phyloP scores from a whole-genome alignment of 106 monocot species.

The Platanthera guangdongensis region DNA sequence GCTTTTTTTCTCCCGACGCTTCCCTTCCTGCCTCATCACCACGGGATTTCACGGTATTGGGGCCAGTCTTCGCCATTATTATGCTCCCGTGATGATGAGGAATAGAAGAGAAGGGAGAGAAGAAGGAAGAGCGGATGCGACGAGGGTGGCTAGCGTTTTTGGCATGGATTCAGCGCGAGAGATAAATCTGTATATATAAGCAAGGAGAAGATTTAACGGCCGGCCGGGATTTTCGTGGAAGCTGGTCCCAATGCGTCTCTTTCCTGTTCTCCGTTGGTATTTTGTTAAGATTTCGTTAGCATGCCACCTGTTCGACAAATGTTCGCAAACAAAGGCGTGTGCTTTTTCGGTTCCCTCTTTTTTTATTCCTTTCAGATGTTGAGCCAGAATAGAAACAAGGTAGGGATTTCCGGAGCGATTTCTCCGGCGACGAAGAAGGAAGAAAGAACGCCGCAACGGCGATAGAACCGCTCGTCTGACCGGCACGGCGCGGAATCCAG shows the following conservation, averaged over 20 bases:
- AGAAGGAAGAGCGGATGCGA: background rate
- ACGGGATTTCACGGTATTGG: background rate
- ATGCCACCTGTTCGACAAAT: background rate
- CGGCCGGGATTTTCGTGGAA: background rate
- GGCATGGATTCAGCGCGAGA: background rate
- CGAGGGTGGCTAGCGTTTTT: background rate
- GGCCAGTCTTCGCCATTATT: background rate
- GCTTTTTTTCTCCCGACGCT: background rate
- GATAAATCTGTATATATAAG: background rate
- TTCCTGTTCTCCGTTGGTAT: background rate
- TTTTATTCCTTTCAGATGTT: background rate
- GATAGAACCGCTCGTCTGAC: background rate
- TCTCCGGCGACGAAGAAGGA: background rate
- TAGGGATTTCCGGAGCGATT: background rate
- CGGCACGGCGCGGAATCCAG: no score
- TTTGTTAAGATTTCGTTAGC: background rate
- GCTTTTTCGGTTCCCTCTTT: no score
- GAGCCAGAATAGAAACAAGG: background rate
- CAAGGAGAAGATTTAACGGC: background rate
- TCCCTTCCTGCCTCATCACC: conserved; percentile 11
- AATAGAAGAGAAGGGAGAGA: background rate
- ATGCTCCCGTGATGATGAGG: background rate
- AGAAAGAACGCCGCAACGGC: background rate
- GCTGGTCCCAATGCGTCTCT: background rate
- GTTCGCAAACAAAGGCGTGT: background rate